Evolutionary conservation across 2,329 filamentous ascomycete species (phyloP), one percentile per base, ranked within the genome.

Genomic region (Chrysoporthe austroafricana): DNA sequence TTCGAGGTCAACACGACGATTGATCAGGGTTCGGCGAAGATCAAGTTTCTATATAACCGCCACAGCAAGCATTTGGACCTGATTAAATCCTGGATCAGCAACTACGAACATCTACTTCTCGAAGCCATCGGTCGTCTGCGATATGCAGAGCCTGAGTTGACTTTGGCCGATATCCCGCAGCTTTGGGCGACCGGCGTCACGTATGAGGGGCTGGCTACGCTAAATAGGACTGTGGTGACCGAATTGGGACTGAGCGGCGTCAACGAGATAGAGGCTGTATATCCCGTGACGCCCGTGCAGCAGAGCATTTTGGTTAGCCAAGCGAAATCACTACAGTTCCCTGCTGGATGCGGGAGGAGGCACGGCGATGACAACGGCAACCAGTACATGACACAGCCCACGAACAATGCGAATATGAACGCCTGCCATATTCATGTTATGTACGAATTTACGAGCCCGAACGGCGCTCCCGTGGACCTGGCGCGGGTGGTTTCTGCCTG

Each of bases 1-100:
- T 86, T 86, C 14, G 85, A 87, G 69, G 75, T 86, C 3, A 83
- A 81, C 0, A 79, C 82, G n/a, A 78, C 79, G 67, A 74, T 84
- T 14, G 81, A 85, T 46, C 77, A 81, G 32, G 82, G 80, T 26
- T 75, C 77, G 39, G 81, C 82, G 3, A 81, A 79, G 43, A 72
- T 86, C 63, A 82, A 82, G 44, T 78, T 85, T 34, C 71, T 82
- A 0, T 85, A 82, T 72, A 83, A 80, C 71, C 76, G 74, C 7
- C 74, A 77, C 21, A 80, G 81, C 9, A 77, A 72, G 8, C 79
- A 83, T 64, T 79, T 81, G 56, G 76, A 80, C 4, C 78, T 77
- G 59, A 83, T 86, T 60, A 73, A 76, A 8, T 72, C 75, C 3
- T 87, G 85, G 85, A 76, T 85, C 8, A 76, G 78, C 34, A 76